Percentiles rank a stretch among this genome's conserved stretches.
phyloP scores from a whole-genome alignment of 495 filamentous ascomycete genomes.

The Aspergillus coremiiformis region DNA sequence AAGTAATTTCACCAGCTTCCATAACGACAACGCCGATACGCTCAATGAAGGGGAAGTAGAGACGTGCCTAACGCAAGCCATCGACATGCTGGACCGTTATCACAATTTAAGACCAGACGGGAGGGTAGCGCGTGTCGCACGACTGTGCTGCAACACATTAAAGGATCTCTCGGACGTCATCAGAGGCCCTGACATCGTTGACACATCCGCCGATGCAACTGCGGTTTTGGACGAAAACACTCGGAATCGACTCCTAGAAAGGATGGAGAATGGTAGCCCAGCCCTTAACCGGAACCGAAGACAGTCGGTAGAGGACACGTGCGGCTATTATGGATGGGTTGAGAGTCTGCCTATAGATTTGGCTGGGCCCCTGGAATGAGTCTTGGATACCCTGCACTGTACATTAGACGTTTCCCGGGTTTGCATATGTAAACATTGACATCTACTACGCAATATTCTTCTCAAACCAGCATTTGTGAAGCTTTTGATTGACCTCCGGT shows the following conservation, averaged over 20 bases:
- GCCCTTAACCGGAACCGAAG: not conserved
- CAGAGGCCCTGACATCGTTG: not conserved
- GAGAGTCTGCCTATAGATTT: conserved; percentile 13
- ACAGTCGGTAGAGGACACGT: not conserved
- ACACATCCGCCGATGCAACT: not conserved
- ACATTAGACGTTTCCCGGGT: not conserved
- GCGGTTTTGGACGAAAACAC: not conserved
- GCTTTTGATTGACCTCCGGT: conserved; percentile 56
- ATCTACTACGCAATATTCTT: not conserved
- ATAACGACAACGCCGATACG: not conserved
- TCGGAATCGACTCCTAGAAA: not conserved
- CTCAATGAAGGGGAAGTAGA: not conserved
- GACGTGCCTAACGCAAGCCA: not conserved
- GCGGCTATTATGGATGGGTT: conserved; percentile 8
- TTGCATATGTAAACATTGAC: not conserved
- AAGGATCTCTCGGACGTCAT: not conserved
- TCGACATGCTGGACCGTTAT: conserved; percentile 1
- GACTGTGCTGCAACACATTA: conserved; percentile 2
- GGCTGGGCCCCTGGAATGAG: conserved; percentile 1
- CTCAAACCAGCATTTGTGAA: conserved; percentile 28
- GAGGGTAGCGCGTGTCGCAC: not conserved
- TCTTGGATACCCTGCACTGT: not conserved
- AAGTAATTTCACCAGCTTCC: not conserved
- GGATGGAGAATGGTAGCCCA: not conserved
- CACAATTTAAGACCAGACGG: not conserved